Conservation (phyloP, 2,329 filamentous ascomycete genomes). For the Cadophora luteo-olivacea region DNA sequence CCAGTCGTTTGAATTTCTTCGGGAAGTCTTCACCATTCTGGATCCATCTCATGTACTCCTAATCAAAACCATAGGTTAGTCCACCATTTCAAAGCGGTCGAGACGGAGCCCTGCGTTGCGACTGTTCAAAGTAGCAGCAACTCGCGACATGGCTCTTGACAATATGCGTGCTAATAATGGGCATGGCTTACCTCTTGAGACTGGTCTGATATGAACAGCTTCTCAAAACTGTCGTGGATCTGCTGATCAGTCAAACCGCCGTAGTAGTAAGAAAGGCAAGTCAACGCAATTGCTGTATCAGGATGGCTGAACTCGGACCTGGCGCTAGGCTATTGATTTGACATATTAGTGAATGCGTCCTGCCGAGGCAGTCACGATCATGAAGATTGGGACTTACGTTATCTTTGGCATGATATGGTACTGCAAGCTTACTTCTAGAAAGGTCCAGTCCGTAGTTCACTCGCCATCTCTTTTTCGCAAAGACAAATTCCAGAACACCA, state of each 20-base stretch:
- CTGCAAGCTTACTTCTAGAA: slow-evolving; percentile 55
- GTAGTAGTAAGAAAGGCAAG: slow-evolving; percentile 63
- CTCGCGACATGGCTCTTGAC: too few species aligned
- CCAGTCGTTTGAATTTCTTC: slow-evolving; percentile 48
- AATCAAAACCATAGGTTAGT: too few species aligned
- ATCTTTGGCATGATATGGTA: slow-evolving; percentile 67
- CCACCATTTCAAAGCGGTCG: too few species aligned
- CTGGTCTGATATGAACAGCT: slow-evolving; percentile 59
- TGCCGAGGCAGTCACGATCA: too few species aligned
- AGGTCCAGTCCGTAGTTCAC: slow-evolving; percentile 68
- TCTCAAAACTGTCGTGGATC: slow-evolving; percentile 53
- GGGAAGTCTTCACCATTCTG: slow-evolving; percentile 46
- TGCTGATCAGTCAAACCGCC: slow-evolving; percentile 59
- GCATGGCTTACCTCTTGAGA: slow-evolving; percentile 46
- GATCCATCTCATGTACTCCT: slow-evolving; percentile 59
- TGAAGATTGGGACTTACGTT: too few species aligned
- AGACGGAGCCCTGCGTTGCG: too few species aligned
- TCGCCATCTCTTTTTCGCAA: slow-evolving; percentile 65
- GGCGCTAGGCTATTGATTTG: slow-evolving; percentile 56
- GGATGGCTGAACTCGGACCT: slow-evolving; percentile 68
- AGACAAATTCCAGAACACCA: slow-evolving; percentile 59
- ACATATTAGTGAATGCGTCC: too few species aligned
- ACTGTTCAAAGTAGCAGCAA: too few species aligned
- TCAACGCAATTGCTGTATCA: slow-evolving; percentile 62
- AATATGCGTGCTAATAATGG: too few species aligned